A percentile compares a stretch with the other conserved stretches of the same genome.
phyloP scores from a whole-genome alignment of 805 yeast species.

The Komagataella ulmi region DNA sequence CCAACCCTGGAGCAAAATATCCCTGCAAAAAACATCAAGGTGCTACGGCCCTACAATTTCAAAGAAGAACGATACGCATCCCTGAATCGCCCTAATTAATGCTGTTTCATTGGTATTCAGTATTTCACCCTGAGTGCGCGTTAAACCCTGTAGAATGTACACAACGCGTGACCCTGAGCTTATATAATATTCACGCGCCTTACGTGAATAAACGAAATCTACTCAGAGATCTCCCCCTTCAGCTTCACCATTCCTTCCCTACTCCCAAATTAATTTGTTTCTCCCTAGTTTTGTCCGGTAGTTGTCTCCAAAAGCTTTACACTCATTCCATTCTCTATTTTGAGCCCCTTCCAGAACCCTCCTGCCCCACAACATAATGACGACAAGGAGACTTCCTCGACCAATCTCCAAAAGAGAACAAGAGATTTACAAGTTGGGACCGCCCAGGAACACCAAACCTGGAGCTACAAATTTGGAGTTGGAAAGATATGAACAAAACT shows the following conservation, averaged over 20 bases:
- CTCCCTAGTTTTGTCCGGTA: background rate
- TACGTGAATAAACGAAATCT: background rate
- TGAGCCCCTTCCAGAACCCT: background rate
- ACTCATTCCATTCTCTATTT: background rate
- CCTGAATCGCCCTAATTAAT: background rate
- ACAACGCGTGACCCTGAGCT: background rate
- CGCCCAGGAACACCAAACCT: background rate
- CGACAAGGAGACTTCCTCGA: background rate
- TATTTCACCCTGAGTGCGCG: background rate
- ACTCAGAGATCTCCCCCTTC: background rate
- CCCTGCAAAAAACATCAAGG: too few relatives aligned
- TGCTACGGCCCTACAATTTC: too few relatives aligned
- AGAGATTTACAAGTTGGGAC: background rate
- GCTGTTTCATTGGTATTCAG: background rate
- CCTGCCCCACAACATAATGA: background rate
- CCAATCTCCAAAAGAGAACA: background rate
- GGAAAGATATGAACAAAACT: background rate
- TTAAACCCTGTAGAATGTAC: background rate
- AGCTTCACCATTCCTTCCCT: background rate
- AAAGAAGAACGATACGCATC: too few relatives aligned
- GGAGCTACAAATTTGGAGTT: background rate
- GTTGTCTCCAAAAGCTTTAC: background rate
- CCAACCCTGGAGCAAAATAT: too few relatives aligned
- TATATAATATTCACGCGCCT: background rate
- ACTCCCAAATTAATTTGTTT: background rate